A percentile compares a stretch with the other conserved stretches of the same genome.
These are phyloP conservation scores for Aspergillus funiculosus DNA, from an alignment of 495 filamentous ascomycete species.

Conservation along the genomic window DNA sequence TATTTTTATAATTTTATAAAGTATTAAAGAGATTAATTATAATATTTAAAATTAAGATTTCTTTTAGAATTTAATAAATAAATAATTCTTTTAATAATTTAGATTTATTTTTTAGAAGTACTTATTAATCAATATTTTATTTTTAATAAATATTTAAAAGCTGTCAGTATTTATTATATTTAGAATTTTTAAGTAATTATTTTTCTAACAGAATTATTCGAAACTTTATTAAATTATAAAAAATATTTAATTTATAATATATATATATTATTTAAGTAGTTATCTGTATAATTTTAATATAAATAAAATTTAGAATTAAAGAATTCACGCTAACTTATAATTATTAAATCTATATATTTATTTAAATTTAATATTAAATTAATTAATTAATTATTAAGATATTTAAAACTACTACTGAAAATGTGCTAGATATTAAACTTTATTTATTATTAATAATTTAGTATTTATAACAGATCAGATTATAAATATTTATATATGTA, in stretches of 20 bases:
- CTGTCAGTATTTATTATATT: too few relatives aligned
- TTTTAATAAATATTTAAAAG: background rate
- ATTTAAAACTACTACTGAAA: background rate
- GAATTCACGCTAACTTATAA: too few relatives aligned
- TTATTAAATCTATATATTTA: background rate
- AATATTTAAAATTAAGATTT: background rate
- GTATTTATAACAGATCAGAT: background rate
- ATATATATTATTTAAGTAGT: too few relatives aligned
- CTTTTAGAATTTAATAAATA: too few relatives aligned
- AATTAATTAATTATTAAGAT: background rate
- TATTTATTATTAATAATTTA: background rate
- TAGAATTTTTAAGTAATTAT: too few relatives aligned
- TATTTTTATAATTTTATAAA: background rate
- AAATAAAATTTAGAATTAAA: too few relatives aligned
- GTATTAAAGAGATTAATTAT: background rate
- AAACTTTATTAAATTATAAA: too few relatives aligned
- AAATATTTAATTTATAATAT: too few relatives aligned
- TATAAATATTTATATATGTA: background rate
- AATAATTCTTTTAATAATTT: too few relatives aligned
- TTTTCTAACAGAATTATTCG: too few relatives aligned
- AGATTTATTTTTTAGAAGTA: too few relatives aligned
- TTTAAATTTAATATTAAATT: constrained; percentile 1
- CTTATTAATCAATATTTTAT: background rate
- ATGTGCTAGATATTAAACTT: background rate
- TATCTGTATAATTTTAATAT: too few relatives aligned